Percentiles rank a stretch among this genome's conserved stretches.
These are phyloP conservation scores for Dioscorea cayenensis DNA, from an alignment of 116 monocot genomes.

Conservation along the genomic window DNA sequence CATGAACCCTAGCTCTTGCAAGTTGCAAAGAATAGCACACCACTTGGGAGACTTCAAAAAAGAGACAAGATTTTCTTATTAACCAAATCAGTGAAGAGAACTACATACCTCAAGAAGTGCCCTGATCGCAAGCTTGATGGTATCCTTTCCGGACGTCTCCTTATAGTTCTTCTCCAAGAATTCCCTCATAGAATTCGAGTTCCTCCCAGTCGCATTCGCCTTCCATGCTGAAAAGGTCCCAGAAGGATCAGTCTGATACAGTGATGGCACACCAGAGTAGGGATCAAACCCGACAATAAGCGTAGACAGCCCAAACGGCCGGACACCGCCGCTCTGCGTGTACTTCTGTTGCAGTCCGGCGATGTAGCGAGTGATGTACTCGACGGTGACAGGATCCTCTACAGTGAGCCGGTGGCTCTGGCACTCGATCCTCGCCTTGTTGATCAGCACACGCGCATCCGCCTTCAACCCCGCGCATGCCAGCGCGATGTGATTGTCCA, in stretches of 20 bases:
- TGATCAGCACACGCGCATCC: conserved; percentile 89
- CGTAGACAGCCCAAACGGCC: conserved; percentile 88
- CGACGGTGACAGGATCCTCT: conserved; percentile 94
- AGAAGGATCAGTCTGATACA: conserved; percentile 58
- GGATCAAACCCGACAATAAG: conserved; percentile 87
- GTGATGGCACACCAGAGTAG: conserved; percentile 51
- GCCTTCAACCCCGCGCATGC: conserved; percentile 98
- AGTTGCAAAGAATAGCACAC: too few relatives aligned
- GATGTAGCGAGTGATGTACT: conserved; percentile 81
- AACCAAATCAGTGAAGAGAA: not conserved
- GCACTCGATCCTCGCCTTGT: conserved; percentile 80
- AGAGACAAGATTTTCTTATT: not conserved
- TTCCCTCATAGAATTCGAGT: conserved; percentile 54
- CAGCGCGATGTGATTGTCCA: conserved; percentile 87
- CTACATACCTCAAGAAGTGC: conserved; percentile 15
- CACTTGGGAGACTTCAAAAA: too few relatives aligned
- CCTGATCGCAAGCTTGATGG: conserved; percentile 47
- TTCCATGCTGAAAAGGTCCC: conserved; percentile 61
- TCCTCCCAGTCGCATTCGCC: conserved; percentile 57
- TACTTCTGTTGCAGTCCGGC: conserved; percentile 91
- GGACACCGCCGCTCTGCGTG: conserved; percentile 87
- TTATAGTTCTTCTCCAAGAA: conserved; percentile 73
- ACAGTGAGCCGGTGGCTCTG: conserved; percentile 79
- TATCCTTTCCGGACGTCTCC: conserved; percentile 49
- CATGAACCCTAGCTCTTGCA: too few relatives aligned